Percentiles rank a stretch among this genome's conserved stretches.
These are phyloP conservation scores for Monilinia fructicola DNA, from an alignment of 2,329 filamentous ascomycete species.

Conservation along the genomic window DNA sequence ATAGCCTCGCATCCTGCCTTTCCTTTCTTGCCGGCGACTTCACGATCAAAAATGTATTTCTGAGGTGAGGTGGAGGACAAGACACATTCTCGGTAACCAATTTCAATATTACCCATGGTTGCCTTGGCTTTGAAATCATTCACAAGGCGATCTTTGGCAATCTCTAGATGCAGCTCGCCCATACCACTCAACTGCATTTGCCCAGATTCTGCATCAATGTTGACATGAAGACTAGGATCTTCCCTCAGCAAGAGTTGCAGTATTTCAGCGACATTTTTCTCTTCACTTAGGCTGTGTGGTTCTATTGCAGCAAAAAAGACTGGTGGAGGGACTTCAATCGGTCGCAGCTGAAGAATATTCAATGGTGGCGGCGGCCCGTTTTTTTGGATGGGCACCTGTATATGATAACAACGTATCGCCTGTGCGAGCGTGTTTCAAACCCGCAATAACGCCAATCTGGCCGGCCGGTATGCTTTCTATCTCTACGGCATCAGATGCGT, in stretches of 20 bases:
- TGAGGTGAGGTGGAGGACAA: constrained; percentile 56
- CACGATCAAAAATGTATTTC: constrained; percentile 69
- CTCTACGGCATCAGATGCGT: constrained; percentile 82
- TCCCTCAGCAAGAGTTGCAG: constrained; percentile 80
- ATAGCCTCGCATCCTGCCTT: constrained; percentile 72
- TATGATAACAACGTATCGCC: constrained; percentile 88
- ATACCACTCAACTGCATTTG: constrained; percentile 93
- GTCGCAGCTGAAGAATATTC: constrained; percentile 75
- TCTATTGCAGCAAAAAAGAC: constrained; percentile 97
- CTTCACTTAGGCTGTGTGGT: constrained; percentile 71
- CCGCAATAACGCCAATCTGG: constrained; percentile 91
- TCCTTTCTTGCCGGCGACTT: constrained; percentile 75
- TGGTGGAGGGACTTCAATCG: constrained; percentile 85
- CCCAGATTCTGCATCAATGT: constrained; percentile 82
- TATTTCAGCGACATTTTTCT: constrained; percentile 74
- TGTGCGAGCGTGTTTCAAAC: constrained; percentile 86
- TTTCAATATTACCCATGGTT: constrained; percentile 85
- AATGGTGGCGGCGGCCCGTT: constrained; percentile 66
- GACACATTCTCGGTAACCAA: constrained; percentile 88
- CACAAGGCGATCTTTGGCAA: constrained; percentile 82
- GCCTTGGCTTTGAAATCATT: constrained; percentile 86
- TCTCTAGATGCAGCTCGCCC: constrained; percentile 94
- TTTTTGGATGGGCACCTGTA: constrained; percentile 56
- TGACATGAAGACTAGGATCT: constrained; percentile 87
- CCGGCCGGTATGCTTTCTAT: constrained; percentile 77